Conservation (phyloP, 2,329 filamentous ascomycete genomes). For the Coleophoma crateriformis region DNA sequence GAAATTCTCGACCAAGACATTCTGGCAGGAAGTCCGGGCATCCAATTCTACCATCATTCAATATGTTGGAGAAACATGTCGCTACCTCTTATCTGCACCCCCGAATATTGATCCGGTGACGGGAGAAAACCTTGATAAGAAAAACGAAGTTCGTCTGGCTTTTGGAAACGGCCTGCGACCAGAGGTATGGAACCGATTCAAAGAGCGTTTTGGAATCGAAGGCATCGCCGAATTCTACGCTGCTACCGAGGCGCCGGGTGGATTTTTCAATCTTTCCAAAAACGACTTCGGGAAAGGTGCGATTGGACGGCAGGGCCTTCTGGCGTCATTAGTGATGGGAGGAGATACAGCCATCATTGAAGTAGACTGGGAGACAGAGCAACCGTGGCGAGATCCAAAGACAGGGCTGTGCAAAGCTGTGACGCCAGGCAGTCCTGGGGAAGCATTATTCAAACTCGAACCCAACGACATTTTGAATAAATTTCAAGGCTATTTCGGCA, state of each 20-base stretch:
- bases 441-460: conserved; percentile 70
- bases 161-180: conserved; percentile 84
- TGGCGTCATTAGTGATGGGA: conserved; percentile 52
- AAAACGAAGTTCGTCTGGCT: conserved; percentile 67
- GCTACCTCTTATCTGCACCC: conserved; percentile 69
- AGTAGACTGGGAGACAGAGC: conserved; percentile 66
- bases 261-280: conserved; percentile 65
- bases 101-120: conserved; percentile 56
- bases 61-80: conserved; percentile 83
- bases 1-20: conserved; percentile 71
- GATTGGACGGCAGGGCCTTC: conserved; percentile 64
- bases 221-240: conserved; percentile 78
- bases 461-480: conserved; percentile 52
- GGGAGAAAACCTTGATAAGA: conserved; percentile 63
- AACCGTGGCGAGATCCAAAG: conserved; percentile 59
- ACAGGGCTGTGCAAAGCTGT: conserved; percentile 64
- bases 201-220: conserved; percentile 71
- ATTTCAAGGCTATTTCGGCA: conserved; percentile 81
- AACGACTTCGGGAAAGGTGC: conserved; percentile 74
- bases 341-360: conserved; percentile 52
- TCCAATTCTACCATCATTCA: conserved; percentile 71
- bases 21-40: conserved; percentile 72
- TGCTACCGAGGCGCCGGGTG: conserved; percentile 66
- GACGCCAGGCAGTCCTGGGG: conserved; percentile 59
- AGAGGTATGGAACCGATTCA: conserved; percentile 81